Base-by-base conservation (phyloP, 805 yeast species). In the Wickerhamomyces kurtzmanii region DNA sequence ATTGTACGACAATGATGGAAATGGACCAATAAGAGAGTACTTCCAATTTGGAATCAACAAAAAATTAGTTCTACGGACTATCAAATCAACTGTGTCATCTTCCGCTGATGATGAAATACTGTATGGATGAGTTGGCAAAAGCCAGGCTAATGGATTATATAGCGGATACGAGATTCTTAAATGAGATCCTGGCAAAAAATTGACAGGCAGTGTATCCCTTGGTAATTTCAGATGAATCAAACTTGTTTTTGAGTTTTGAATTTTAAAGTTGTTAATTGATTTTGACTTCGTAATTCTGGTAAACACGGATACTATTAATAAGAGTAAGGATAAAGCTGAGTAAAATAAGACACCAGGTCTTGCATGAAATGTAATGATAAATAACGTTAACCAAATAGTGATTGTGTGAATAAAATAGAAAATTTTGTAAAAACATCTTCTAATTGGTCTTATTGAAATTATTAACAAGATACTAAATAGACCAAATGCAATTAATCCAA, bases 61-160 rank as follows among this genome's bases (percentile, higher is more conserved):
- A 29, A 59, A 64, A 3, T 45, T 40, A 3, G 62, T 43, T 25
- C 58, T 61, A 28, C 60, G 62, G 17, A 73, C 51, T 10, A 75
- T 50, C 31, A 76, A 49, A 23, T 58, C 62, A 3, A 71, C 44
- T 11, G 47, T 33, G 3, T 47, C 35, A 24, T 67, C 71, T 1
- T 48, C 51, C 0, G 65, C 53, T 2, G 54, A 28, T 2, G 74
- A 62, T 1, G 73, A 69, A 9, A 77, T 56, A 1, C 86, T 74
- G 41, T 62, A 80, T 3, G 89, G 87, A 44, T 79, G 87, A 3
- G 79, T 58, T 6, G 89, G 75, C 5, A 57, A 45, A 3, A 76
- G 15, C 67, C 72, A 65, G 29, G 49, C 59, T 30, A 62, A 46
- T 3, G 61, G 61, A 29, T 61, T 53, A 15, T 54, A 48, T 3